Evolutionary conservation across 148 eudicot genomes (phyloP).

Genomic region (Camellia granthamiana): DNA sequence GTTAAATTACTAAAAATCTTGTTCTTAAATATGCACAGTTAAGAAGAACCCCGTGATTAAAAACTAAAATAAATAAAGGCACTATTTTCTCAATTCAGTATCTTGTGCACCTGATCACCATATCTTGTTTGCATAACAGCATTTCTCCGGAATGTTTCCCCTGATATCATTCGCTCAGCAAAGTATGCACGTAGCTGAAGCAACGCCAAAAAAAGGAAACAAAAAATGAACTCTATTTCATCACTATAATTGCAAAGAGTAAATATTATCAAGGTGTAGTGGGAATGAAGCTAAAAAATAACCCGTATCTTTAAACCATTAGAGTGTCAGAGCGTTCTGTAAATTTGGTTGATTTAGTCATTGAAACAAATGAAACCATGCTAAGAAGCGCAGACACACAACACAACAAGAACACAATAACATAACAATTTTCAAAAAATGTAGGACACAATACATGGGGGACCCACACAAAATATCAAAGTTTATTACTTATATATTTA

Average conservation of each 20-base stretch:
- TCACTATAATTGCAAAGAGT: not conserved
- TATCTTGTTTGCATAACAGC: constrained; percentile 57
- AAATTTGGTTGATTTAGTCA: too few species aligned
- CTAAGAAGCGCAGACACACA: too few species aligned
- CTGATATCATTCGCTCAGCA: constrained; percentile 81
- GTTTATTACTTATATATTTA: too few species aligned
- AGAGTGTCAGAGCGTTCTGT: too few species aligned
- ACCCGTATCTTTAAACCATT: too few species aligned
- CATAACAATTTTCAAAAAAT: too few species aligned
- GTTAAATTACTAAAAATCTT: not conserved
- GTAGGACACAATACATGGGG: too few species aligned
- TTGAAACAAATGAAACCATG: too few species aligned
- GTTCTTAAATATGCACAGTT: not conserved
- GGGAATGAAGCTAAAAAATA: too few species aligned
- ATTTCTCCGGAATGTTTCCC: constrained; percentile 64
- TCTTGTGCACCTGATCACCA: constrained; percentile 50
- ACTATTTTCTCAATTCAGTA: not conserved
- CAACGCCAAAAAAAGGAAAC: not conserved
- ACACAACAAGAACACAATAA: too few species aligned
- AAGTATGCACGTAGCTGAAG: constrained; percentile 67
- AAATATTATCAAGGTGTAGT: too few species aligned
- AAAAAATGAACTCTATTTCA: not conserved
- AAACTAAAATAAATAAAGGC: not conserved
- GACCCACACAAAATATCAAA: too few species aligned
- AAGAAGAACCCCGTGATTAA: not conserved